Conservation (phyloP, 2,329 filamentous ascomycete genomes). For the Stachybotrys chlorohalonatus region DNA sequence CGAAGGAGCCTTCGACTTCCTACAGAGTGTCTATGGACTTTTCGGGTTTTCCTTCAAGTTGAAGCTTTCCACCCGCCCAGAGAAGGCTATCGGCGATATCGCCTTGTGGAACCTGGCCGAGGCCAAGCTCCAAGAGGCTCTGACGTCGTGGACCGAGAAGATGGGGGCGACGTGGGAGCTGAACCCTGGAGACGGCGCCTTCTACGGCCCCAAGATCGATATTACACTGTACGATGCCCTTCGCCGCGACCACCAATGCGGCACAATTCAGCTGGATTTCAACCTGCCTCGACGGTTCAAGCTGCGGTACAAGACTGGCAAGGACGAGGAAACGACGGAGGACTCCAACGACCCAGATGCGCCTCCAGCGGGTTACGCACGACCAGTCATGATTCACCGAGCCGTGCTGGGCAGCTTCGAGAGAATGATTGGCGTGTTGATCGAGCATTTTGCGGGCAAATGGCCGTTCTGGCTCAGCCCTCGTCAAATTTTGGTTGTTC, state of each 20-base stretch:
- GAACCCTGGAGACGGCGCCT: slow-evolving; percentile 91
- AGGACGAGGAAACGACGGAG: slow-evolving; percentile 30
- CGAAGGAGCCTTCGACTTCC: slow-evolving; percentile 76
- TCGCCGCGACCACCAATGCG: slow-evolving; percentile 49
- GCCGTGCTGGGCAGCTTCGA: slow-evolving; percentile 67
- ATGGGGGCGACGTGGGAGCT: slow-evolving; percentile 70
- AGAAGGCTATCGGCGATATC: slow-evolving; percentile 80
- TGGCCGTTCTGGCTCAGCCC: slow-evolving; percentile 87
- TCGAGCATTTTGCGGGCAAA: slow-evolving; percentile 77
- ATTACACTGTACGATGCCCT: slow-evolving; percentile 88
- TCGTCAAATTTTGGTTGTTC: slow-evolving; percentile 56
- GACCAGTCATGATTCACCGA: slow-evolving; percentile 81
- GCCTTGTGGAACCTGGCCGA: slow-evolving; percentile 89
- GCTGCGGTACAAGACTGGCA: slow-evolving; percentile 41
- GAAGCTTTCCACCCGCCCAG: slow-evolving; percentile 82
- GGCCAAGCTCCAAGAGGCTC: slow-evolving; percentile 64
- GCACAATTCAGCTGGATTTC: slow-evolving; percentile 94
- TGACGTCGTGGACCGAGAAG: slow-evolving; percentile 62
- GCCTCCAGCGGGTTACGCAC: slow-evolving; percentile 60
- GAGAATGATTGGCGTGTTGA: slow-evolving; percentile 63
- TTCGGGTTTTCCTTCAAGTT: slow-evolving; percentile 68
- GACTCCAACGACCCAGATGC: slow-evolving; percentile 35
- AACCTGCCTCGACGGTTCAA: slow-evolving; percentile 48
- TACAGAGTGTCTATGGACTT: slow-evolving; percentile 63
- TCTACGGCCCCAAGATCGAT: slow-evolving; percentile 98